Evolutionary conservation across 108 stramenopile species (phyloP).

Genomic region (Aureococcus anophagefferens): DNA sequence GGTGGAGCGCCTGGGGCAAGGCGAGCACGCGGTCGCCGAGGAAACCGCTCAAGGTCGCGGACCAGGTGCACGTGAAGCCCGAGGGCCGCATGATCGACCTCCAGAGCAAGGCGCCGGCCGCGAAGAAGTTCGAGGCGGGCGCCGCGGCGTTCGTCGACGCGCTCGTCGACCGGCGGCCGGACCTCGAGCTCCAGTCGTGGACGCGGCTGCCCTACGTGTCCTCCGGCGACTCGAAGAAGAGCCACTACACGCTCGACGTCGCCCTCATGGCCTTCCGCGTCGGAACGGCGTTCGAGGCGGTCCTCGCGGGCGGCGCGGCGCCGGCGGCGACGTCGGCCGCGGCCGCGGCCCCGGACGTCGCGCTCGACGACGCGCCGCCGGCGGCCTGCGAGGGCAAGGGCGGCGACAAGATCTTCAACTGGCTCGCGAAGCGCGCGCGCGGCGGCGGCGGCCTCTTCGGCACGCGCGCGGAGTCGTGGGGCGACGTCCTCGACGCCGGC

Average conservation of each 20-base stretch:
- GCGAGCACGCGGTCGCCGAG: too few relatives aligned
- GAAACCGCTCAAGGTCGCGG: too few relatives aligned
- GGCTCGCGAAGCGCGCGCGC: too few relatives aligned
- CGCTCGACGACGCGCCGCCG: not conserved
- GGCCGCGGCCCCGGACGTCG: not conserved
- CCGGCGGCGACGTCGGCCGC: not conserved
- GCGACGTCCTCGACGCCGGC: constrained; percentile 5
- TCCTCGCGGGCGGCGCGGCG: too few relatives aligned
- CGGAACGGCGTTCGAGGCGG: too few relatives aligned
- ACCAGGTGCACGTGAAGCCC: too few relatives aligned
- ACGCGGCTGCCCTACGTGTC: constrained; percentile 5
- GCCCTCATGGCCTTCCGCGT: constrained; percentile 1
- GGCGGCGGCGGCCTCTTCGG: not conserved
- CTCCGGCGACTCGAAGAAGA: not conserved
- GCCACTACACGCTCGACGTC: not conserved
- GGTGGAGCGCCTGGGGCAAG: too few relatives aligned
- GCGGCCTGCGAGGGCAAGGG: not conserved
- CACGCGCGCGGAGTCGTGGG: not conserved
- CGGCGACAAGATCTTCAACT: not conserved
- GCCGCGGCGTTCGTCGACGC: not conserved
- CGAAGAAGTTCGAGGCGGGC: not conserved
- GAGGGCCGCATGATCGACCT: not conserved
- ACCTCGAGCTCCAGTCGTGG: not conserved
- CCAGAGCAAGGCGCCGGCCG: not conserved
- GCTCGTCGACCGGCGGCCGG: not conserved